Percentiles rank a stretch among this genome's conserved stretches.
phyloP scores from a whole-genome alignment of 768 basidiomycete species.

The Pleurotus tuber-regium region DNA sequence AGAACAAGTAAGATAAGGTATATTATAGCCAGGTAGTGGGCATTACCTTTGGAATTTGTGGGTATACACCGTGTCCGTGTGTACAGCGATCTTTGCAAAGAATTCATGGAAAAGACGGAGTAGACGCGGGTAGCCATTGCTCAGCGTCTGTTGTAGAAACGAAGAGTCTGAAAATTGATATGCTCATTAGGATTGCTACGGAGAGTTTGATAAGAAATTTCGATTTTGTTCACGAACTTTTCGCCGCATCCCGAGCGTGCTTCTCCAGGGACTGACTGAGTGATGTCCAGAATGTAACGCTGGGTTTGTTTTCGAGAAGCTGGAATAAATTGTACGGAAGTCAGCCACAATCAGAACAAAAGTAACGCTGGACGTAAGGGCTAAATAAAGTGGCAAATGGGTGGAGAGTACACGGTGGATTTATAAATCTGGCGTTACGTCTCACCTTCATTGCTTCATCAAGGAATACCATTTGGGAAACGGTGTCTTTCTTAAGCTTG shows the following conservation, averaged over 20 bases:
- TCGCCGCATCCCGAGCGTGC: conserved; percentile 74
- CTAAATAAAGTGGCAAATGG: not conserved
- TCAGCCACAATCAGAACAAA: conserved; percentile 2
- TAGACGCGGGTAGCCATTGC: conserved; percentile 82
- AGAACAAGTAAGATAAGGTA: no score
- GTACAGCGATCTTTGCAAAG: conserved; percentile 91
- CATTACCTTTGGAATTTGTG: conserved; percentile 78
- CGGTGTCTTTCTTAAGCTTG: conserved; percentile 80
- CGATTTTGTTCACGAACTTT: conserved; percentile 44
- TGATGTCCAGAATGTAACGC: conserved; percentile 87
- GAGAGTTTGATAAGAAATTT: not conserved
- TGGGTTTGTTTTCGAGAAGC: conserved; percentile 90
- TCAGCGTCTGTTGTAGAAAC: conserved; percentile 89
- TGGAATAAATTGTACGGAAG: conserved; percentile 31
- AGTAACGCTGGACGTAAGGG: not conserved
- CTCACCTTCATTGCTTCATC: conserved; percentile 91
- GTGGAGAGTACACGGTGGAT: not conserved
- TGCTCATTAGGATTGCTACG: no score
- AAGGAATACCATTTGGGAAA: conserved; percentile 75
- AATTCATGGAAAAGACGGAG: conserved; percentile 95
- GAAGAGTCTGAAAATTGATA: conserved; percentile 59
- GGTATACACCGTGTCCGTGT: conserved; percentile 92
- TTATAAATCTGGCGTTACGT: not conserved
- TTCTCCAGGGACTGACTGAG: conserved; percentile 80
- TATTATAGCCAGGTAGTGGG: no score